Base-by-base conservation (phyloP, 2,329 filamentous ascomycete genomes). In the Endoconidiophora polonica region DNA sequence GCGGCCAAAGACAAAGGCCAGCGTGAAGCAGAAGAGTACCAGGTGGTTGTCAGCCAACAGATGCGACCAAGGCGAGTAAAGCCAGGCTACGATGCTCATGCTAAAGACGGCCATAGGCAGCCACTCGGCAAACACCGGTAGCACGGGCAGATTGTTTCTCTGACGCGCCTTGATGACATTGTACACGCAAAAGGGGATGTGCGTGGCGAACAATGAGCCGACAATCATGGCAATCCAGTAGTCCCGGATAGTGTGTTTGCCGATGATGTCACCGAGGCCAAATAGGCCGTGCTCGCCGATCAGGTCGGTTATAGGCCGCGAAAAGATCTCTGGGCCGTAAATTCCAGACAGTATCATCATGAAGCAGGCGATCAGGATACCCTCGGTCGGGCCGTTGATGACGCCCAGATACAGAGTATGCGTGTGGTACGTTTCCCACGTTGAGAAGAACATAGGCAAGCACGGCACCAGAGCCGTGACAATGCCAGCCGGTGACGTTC, bases 371-470 rank as follows among this genome's bases (percentile, higher is more conserved):
- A 98, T 81, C 48, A 96, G 79, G 33, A 98, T 71, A 18, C 91
- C 91, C 69, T 98, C 91, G 33, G 91, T 98, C 2, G 91, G 91
- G 1, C 91, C 91, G 63, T 98, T 98, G 75, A 98, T 83, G 63
- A 90, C 86, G 50, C 91, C 91, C 10, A 98, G 78, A 65, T 94
- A 98, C 4, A 98, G 71, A 0, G 91, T 96, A 64, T 98, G 91
- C 4, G 91, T 95, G 66, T 98, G 91, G 64, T 95, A 98, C 1
- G 91, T 98, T 68, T 98, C 91, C 91, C 91, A 98, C 2, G 91
- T 98, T 2, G 90, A 95, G 68, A 98, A 95, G 72, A 94, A 98
- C 91, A 98, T 98, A 54, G 91, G 86, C 42, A 98, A 69, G 58
- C 87, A 93, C 1, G 91, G 91, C 54, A 90, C 79, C 41, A 98